Conservation (phyloP, 345 rosid species). For the Citrus hindsii region DNA sequence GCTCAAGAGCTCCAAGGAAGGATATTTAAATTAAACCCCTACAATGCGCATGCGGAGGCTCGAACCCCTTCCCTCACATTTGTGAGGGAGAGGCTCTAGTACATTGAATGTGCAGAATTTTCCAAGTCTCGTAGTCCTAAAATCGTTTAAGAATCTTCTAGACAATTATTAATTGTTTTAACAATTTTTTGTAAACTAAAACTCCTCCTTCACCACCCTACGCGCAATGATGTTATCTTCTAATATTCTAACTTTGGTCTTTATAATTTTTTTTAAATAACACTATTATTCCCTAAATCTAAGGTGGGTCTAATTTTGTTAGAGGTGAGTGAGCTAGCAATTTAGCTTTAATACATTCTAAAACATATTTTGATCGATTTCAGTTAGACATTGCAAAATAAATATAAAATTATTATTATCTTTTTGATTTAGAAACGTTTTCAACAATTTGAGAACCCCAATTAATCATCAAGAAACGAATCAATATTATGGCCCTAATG, state of each 20-base stretch:
- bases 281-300: background rate
- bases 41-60: too few relatives aligned
- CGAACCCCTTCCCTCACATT: too few relatives aligned
- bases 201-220: background rate
- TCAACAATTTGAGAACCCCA: background rate
- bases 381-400: background rate
- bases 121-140: background rate
- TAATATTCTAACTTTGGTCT: background rate
- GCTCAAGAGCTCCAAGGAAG: too few relatives aligned
- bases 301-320: background rate
- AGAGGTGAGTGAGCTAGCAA: too few relatives aligned
- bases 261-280: background rate
- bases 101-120: slow-evolving; percentile 9
- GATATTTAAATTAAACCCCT: too few relatives aligned
- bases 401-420: background rate
- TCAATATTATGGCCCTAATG: background rate
- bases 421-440: background rate
- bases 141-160: background rate
- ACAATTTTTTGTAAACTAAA: too few relatives aligned
- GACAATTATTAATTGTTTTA: background rate
- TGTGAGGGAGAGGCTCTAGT: too few relatives aligned
- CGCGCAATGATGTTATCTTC: background rate
- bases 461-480: too few relatives aligned
- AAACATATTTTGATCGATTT: background rate
- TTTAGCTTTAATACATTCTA: background rate